Base-by-base conservation (phyloP, 768 basidiomycete genomes). In the Lactarius hengduanensis region DNA sequence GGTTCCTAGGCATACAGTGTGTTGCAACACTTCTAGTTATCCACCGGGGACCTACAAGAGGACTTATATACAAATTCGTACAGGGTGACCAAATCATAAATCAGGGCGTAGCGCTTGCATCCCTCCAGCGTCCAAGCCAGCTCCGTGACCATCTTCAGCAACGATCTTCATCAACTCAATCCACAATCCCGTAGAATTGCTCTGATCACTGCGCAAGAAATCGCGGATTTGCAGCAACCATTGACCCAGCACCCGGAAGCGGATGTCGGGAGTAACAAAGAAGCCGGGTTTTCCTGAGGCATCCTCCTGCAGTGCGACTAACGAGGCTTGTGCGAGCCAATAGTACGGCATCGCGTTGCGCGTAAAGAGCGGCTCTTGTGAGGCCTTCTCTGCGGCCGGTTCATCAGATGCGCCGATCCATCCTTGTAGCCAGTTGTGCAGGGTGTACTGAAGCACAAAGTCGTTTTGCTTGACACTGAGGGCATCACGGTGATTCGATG, bases 381-480 rank as follows among this genome's bases (percentile, higher is more conserved):
- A 41, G 56, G 62, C 70, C 26, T 64, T 53, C 43, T 45, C 57
- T 68, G 58, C n/a, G 20, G 36, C 20, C 22, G 28, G 59, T 18
- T 72, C 62, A 28, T 69, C 60, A 13, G 65, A 54, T 4, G 65
- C 63, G 43, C 60, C 30, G 57, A 77, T 70, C 84, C 84, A 84
- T 68, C 80, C 78, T 60, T 80, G 79, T 41, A 84, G 73, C 84
- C 84, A 85, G 68, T 82, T 83, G 66, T 84, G 82, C 16, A 86
- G 74, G 6, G 80, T 77, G 68, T 77, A 80, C 69, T 85, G 82
- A 36, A 79, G 75, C 22, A 74, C 70, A 66, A 78, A 66, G 28
- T 73, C 64, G 54, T 75, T 68, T 57, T 65, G 65, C 60, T 68
- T 63, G 36, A 32, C 45, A 22, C 45, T 5, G 28, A 57, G 15